These are phyloP conservation scores for Candida andamanensis DNA, from an alignment of 805 yeast genomes.

Conservation along the genomic window DNA sequence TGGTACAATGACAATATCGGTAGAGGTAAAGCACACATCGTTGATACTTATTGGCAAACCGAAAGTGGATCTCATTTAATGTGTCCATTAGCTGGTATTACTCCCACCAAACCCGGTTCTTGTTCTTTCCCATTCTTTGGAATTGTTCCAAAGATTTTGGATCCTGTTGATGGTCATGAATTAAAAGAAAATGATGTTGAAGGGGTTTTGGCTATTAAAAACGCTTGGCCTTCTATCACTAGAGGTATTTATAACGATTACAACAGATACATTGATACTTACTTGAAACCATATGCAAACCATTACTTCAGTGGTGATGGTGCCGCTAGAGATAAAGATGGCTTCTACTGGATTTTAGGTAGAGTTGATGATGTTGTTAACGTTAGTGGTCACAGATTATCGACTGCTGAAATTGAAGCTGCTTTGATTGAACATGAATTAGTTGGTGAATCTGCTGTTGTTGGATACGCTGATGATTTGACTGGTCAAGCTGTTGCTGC, in stretches of 20 bases:
- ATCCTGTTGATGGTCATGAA: slow-evolving; percentile 87
- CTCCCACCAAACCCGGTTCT: slow-evolving; percentile 95
- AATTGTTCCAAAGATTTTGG: slow-evolving; percentile 82
- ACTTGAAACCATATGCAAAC: slow-evolving; percentile 88
- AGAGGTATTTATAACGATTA: slow-evolving; percentile 92
- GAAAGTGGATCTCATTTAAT: slow-evolving; percentile 95
- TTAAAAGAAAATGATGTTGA: slow-evolving; percentile 85
- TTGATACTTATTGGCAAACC: slow-evolving; percentile 99
- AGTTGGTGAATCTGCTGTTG: slow-evolving; percentile 95
- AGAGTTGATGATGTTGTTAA: slow-evolving; percentile 98
- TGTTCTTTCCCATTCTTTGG: slow-evolving; percentile 98
- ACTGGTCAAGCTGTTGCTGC: slow-evolving; percentile 98
- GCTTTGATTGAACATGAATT: slow-evolving; percentile 72
- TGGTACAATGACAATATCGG: slow-evolving; percentile 96
- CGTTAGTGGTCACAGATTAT: slow-evolving; percentile 94
- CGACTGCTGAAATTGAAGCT: slow-evolving; percentile 98
- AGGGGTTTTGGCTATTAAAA: slow-evolving; percentile 88
- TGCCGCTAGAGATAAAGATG: slow-evolving; percentile 95
- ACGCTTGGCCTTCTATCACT: slow-evolving; percentile 98
- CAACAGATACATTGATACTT: slow-evolving; percentile 81
- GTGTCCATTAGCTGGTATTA: slow-evolving; percentile 90
- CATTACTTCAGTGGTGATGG: slow-evolving; percentile 97
- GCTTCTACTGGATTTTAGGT: slow-evolving; percentile 96
- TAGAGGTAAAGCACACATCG: slow-evolving; percentile 79
- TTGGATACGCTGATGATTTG: slow-evolving; percentile 89